Evolutionary conservation across 495 filamentous ascomycete genomes (phyloP), one percentile per base, ranked within the genome.

Genomic region (Trichoderma reesei): DNA sequence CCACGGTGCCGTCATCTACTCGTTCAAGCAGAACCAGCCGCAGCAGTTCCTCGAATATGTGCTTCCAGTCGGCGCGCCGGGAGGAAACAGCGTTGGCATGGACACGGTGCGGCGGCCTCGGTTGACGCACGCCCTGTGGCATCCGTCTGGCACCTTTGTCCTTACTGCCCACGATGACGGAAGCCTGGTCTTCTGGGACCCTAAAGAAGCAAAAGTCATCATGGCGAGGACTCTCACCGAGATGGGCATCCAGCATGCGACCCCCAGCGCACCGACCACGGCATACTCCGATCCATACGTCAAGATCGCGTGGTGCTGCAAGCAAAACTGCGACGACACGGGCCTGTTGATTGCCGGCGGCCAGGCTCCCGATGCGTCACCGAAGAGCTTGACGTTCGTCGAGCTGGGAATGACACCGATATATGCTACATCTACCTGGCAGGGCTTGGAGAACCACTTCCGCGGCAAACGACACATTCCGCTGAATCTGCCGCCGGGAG

Each of bases 111-210:
- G 90, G 63, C 86, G 76, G 64, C 93, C 93, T 10, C 81, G 78
- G 60, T 73, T 98, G 65, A 88, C 83, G 1, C 87, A 91, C 64
- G 92, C 89, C 0, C 69, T 91, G 41, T 98, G 94, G 94, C 94
- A 98, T 76, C 94, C 94, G 1, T 95, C 92, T 34, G 94, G 94
- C 0, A 94, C 89, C 0, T 98, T 98, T 68, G 74, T 97, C 44
- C 72, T 92, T 62, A 96, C 90, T 0, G 88, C 88, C 11, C 88
- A 98, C 69, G 92, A 97, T 66, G 93, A 98, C 71, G 87, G 87
- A 3, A 93, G 87, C 65, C 71, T 98, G 39, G 94, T 93, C 0
- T 85, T 98, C 61, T 98, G 95, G 95, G 95, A 98, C 77, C 77
- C 88, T 3, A 95, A 91, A 67, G 95, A 97, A 70, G 94, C 92